Conservation (phyloP, 2,329 filamentous ascomycete genomes). For the Beauveria rudraprayagi region DNA sequence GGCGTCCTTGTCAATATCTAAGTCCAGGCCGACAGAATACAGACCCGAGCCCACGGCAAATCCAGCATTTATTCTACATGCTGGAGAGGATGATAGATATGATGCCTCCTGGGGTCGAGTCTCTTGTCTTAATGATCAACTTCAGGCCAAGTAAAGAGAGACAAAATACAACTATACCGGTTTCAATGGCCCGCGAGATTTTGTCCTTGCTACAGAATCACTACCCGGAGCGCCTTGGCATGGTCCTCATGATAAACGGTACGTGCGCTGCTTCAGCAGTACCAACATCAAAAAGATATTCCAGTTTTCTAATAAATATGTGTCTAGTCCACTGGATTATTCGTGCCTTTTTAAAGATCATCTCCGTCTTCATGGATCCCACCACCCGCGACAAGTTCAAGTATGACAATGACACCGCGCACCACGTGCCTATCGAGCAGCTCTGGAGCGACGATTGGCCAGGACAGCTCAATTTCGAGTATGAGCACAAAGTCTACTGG, state of each 20-base stretch:
- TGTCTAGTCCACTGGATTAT: slow-evolving; percentile 72
- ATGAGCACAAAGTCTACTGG: slow-evolving; percentile 87
- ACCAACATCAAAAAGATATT: no score
- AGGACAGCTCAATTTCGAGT: slow-evolving; percentile 80
- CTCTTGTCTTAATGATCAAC: slow-evolving; percentile 78
- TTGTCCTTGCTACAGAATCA: slow-evolving; percentile 88
- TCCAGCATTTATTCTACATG: slow-evolving; percentile 95
- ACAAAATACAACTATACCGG: slow-evolving; percentile 62
- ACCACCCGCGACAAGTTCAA: slow-evolving; percentile 90
- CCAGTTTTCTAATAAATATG: slow-evolving; percentile 24
- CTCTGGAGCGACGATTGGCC: slow-evolving; percentile 68
- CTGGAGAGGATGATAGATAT: slow-evolving; percentile 82
- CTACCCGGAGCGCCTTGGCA: slow-evolving; percentile 86
- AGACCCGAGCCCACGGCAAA: slow-evolving; percentile 72
- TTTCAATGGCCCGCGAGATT: slow-evolving; percentile 73
- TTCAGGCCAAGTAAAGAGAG: slow-evolving; percentile 74
- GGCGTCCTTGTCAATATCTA: slow-evolving; percentile 80
- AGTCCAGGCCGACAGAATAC: slow-evolving; percentile 91
- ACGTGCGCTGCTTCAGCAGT: slow-evolving; percentile 20
- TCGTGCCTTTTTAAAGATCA: slow-evolving; percentile 89
- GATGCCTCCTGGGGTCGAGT: slow-evolving; percentile 81
- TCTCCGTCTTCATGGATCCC: slow-evolving; percentile 94
- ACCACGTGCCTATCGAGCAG: slow-evolving; percentile 74
- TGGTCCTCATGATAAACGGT: slow-evolving; percentile 85
- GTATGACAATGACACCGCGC: slow-evolving; percentile 85